phyloP scores from a whole-genome alignment of 768 basidiomycete species.

The Kwoniella dendrophila region DNA sequence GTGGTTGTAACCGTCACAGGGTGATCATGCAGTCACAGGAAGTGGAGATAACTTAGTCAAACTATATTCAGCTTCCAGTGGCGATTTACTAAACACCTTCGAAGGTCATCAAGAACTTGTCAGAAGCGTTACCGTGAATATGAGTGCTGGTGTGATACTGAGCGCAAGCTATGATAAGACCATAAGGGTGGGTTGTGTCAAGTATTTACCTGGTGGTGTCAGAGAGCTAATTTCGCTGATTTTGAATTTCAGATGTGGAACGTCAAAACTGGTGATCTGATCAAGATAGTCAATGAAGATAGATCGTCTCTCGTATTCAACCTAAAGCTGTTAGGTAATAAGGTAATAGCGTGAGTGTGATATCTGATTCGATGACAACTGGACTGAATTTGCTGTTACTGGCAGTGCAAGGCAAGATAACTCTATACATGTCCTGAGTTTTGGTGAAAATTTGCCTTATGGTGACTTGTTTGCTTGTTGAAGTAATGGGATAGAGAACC shows the following conservation, averaged over 20 bases:
- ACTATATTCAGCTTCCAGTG: constrained; percentile 21
- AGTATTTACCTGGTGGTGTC: neutral
- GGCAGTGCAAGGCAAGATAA: too few relatives aligned
- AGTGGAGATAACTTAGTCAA: constrained; percentile 30
- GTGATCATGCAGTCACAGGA: constrained; percentile 35
- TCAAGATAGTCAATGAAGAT: constrained; percentile 14
- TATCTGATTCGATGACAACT: too few relatives aligned
- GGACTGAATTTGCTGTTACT: too few relatives aligned
- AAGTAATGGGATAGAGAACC: too few relatives aligned
- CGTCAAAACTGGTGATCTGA: constrained; percentile 21
- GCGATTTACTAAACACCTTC: constrained; percentile 24
- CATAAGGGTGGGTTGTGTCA: constrained; percentile 24
- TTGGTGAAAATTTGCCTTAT: too few relatives aligned
- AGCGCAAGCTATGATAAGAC: constrained; percentile 45
- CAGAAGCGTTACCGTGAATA: constrained; percentile 27
- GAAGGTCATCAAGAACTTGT: constrained; percentile 39
- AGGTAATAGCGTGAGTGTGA: constrained; percentile 33
- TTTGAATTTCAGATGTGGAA: constrained; percentile 23
- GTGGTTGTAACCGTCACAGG: constrained; percentile 14
- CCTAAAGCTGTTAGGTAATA: constrained; percentile 8
- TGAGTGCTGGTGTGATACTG: constrained; percentile 20
- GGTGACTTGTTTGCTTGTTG: too few relatives aligned
- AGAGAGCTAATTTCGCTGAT: neutral
- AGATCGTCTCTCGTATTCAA: constrained; percentile 24
- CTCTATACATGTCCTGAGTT: too few relatives aligned